A percentile compares a stretch with the other conserved stretches of the same genome.
These are phyloP conservation scores for Aspergillus sp. DNA, from an alignment of 2,329 filamentous ascomycete genomes.

Conservation along the genomic window DNA sequence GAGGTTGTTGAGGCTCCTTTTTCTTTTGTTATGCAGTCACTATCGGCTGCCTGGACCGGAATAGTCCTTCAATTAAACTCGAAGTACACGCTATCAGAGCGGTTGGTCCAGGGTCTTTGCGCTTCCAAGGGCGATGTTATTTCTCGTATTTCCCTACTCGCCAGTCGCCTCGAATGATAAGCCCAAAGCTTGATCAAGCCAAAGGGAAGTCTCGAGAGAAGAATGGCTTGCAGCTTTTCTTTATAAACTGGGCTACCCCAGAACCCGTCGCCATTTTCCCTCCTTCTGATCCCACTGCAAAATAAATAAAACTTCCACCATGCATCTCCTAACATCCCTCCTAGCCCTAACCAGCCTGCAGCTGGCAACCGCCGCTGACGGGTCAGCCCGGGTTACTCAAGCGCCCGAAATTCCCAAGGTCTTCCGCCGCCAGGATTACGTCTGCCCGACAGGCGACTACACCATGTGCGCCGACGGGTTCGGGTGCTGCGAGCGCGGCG, in stretches of 20 bases:
- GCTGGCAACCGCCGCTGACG: not conserved
- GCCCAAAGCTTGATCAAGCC: not conserved
- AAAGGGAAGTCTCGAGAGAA: not conserved
- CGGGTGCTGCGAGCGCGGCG: constrained; percentile 4
- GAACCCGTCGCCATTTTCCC: too few relatives aligned
- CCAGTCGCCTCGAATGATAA: too few relatives aligned
- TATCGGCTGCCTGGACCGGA: too few relatives aligned
- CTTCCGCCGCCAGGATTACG: not conserved
- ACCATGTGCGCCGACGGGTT: constrained; percentile 1
- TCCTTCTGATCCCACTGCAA: too few relatives aligned
- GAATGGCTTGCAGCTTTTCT: too few relatives aligned
- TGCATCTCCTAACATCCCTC: not conserved
- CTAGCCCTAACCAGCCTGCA: not conserved
- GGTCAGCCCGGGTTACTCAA: not conserved
- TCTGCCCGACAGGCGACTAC: not conserved
- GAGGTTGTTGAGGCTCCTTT: too few relatives aligned
- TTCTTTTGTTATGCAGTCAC: too few relatives aligned
- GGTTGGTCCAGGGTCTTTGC: not conserved
- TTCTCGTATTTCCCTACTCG: not conserved
- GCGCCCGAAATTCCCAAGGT: not conserved
- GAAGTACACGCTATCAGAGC: not conserved
- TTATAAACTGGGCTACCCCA: not conserved
- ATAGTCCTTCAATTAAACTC: too few relatives aligned
- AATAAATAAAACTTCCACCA: not conserved
- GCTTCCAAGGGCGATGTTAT: not conserved